phyloP scores from a whole-genome alignment of 805 yeast genomes.

The Wickerhamiella occidentalis region DNA sequence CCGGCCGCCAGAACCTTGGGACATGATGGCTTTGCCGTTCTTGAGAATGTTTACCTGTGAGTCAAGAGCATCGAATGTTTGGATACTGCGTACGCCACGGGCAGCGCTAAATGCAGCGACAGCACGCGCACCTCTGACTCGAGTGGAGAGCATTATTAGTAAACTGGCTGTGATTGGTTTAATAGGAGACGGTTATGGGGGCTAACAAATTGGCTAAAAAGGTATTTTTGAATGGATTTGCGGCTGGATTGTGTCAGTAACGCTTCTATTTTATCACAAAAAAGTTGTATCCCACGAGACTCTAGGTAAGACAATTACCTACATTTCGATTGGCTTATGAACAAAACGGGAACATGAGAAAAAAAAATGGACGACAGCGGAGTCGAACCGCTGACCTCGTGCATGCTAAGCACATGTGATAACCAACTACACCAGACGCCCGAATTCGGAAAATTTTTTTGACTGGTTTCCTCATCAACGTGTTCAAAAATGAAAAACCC shows the following conservation, averaged over 20 bases:
- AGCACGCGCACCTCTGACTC: not conserved
- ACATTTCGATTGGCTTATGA: not conserved
- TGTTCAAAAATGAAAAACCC: too few species aligned
- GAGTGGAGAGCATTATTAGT: not conserved
- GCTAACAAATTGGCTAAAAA: too few species aligned
- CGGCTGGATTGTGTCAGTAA: too few species aligned
- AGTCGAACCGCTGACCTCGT: constrained; percentile 12
- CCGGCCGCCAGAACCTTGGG: constrained; percentile 66
- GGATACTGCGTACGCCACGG: constrained; percentile 21
- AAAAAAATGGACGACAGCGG: constrained; percentile 10
- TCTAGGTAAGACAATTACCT: not conserved
- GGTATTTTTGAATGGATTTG: too few species aligned
- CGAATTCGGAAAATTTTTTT: not conserved
- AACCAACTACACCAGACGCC: constrained; percentile 11
- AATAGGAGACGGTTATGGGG: not conserved
- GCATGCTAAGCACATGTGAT: constrained; percentile 12
- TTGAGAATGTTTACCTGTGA: constrained; percentile 54
- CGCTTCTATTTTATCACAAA: too few species aligned
- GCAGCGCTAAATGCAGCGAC: not conserved
- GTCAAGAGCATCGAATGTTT: constrained; percentile 31
- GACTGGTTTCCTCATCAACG: not conserved
- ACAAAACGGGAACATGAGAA: not conserved
- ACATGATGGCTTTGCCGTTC: constrained; percentile 57
- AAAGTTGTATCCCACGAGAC: too few species aligned
- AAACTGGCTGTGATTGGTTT: not conserved